Base-by-base conservation (phyloP, 2,329 filamentous ascomycete species). In the Pseudonectria foliicola region DNA sequence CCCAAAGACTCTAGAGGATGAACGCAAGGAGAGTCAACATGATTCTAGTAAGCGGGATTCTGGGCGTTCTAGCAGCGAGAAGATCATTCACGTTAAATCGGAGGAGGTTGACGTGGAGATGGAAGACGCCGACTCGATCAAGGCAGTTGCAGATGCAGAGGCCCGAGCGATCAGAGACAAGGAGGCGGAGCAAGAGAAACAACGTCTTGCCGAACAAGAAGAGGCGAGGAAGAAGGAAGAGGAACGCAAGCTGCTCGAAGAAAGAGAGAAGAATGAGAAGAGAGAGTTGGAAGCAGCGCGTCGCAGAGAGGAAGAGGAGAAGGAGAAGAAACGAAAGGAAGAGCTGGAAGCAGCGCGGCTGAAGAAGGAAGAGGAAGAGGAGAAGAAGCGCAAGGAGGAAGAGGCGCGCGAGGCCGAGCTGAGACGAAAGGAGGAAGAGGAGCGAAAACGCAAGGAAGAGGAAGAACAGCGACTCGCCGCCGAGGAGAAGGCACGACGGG, bases 101-200 rank as follows among this genome's bases (percentile, higher is more conserved):
- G 73, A 77, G 40, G 73, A 77, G 35, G 52, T 61, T 2, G 75
- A 78, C 35, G 53, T 73, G 7, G 71, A 74, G 13, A 77, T 78
- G 73, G 60, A 58, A 2, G 74, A 77, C 42, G 66, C 62, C 3
- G 59, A 58, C 28, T 49, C 48, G 10, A 48, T 52, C 4, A 53
- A 53, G 26, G 50, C 51, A 13, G 40, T 37, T 3, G 54, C 58
- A 6, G 46, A 46, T n/a, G 37, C 44, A 26, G 45, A 54, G n/a
- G 49, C 32, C 25, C 53, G 64, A 56, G 38, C 63, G 60, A 31
- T 59, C 54, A 37, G 63, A 57, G 40, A 59, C 56, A 33, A 52
- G 53, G 40, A 62, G 55, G 48, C 57, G 42, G 57, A 42, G 40
- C 48, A 40, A 28, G 40, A 46, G 29, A 56, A 47, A 33, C 45